Evolutionary conservation across 169 alveolate species (phyloP), one percentile per base, ranked within the genome.

Genomic region (Eimeria brunetti): DNA sequence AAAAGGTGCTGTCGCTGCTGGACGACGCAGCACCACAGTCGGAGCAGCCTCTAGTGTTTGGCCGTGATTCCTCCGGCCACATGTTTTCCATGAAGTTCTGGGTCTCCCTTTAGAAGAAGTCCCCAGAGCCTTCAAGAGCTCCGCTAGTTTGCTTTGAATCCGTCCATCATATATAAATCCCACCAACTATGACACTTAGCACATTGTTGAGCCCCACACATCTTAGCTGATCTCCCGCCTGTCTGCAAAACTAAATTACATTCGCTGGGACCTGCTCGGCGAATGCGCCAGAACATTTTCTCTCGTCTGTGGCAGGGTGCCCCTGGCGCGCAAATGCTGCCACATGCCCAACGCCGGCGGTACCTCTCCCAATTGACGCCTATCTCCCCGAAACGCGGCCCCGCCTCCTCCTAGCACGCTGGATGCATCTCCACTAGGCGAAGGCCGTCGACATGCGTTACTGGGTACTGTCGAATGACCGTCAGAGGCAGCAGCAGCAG

Each of bases 241-340:
- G 69, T 49, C 64, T 83, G 75, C 75, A 30, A 14, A n/a, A 22
- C 33, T 83, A 78, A 49, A 51, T 78, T n/a, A 86, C 93, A 86
- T 86, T 60, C 75, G 83, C 30, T 60, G 67, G 67, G 60, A 38
- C 80, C 93, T 86, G 67, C 81, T 86, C 83, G 93, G 93, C 81
- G 83, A 36, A 75, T 62, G 93, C 56, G 27, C 58, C 93, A 86
- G n/a, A 41, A 4, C 67, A 49, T 64, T 60, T 86, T 64, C 93
- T 41, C 80, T 41, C 53, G 67, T 30, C 9, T 56, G 83, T 14
- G 93, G 93, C 81, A 62, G 49, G 56, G 84, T 38, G 27, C 84
- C 81, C 64, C 93, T 56, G 3, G 81, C 41, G 30, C 78, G 80
- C 58, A 86, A 18, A 44, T 60, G 93, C 67, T 86, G 93, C 83